These are phyloP conservation scores for Zymoseptoria brevis DNA, from an alignment of 2,329 filamentous ascomycete species.

Conservation along the genomic window DNA sequence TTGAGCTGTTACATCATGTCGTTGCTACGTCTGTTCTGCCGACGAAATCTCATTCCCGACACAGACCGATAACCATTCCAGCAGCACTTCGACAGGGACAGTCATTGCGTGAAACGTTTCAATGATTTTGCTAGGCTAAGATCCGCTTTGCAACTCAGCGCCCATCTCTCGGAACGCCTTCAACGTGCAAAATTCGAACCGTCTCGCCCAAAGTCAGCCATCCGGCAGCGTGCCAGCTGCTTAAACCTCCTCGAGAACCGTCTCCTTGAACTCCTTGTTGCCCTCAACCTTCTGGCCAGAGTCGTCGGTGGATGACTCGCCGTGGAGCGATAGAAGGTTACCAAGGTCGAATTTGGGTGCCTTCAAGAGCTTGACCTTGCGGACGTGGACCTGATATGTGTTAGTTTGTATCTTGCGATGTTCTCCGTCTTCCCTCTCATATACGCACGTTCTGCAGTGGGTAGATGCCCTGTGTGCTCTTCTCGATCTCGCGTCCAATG, in stretches of 20 bases:
- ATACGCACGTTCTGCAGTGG: slow-evolving; percentile 86
- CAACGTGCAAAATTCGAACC: slow-evolving; percentile 20
- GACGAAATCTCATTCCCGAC: not conserved
- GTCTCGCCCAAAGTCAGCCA: slow-evolving; percentile 19
- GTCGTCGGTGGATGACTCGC: slow-evolving; percentile 93
- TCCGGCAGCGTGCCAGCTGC: slow-evolving; percentile 14
- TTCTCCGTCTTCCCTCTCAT: not conserved
- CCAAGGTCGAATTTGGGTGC: slow-evolving; percentile 98
- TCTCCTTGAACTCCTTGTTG: slow-evolving; percentile 92
- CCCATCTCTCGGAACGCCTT: slow-evolving; percentile 22
- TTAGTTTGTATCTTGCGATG: slow-evolving; percentile 27
- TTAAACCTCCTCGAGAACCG: slow-evolving; percentile 90
- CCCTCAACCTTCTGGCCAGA: slow-evolving; percentile 89
- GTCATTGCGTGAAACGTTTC: slow-evolving; percentile 15
- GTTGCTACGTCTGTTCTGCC: not conserved
- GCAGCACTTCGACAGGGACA: not conserved
- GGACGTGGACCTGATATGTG: slow-evolving; percentile 78
- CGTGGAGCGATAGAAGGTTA: slow-evolving; percentile 90
- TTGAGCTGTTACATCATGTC: not conserved
- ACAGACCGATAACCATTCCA: not conserved
- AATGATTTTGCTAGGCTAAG: slow-evolving; percentile 20
- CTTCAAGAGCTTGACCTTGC: slow-evolving; percentile 99
- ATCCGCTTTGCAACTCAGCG: slow-evolving; percentile 15
- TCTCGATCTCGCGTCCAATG: slow-evolving; percentile 99
- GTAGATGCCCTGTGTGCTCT: slow-evolving; percentile 98